Evolutionary conservation across 495 filamentous ascomycete species (phyloP), one percentile per base, ranked within the genome.

Genomic region (Amorphotheca resinae): DNA sequence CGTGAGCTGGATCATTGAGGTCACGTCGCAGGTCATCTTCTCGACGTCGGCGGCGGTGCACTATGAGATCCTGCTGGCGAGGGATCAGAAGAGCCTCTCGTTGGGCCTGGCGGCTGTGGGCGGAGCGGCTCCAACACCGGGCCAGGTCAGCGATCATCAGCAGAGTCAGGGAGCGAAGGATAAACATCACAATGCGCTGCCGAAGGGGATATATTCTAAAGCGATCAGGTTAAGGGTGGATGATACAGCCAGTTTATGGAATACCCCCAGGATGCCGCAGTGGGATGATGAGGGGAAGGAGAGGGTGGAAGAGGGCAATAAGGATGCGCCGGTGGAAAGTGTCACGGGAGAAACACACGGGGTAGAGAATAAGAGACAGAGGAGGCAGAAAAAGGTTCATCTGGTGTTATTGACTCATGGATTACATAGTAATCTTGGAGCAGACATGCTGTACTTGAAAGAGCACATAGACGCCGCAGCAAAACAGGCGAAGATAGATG

Each of bases 381-480:
- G 52, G 45, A 73, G 66, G 54, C 67, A 59, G 50, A 89, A 84
- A 63, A 87, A 78, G 51, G 65, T 96, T 0, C 91, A 98, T 55
- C 66, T 98, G 44, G 91, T 98, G 7, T 70, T 98, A 6, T 57
- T 98, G 41, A 96, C 91, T 0, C 91, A 98, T 67, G 91, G 91
- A 0, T 61, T 98, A 48, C 91, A 96, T 59, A 93, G 88, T 62
- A 98, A 98, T 62, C 70, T 95, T n/a, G 87, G 93, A 1, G 77
- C 86, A 31, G 91, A 98, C 64, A 93, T 98, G 93, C 67, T 98
- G 21, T 98, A 83, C 58, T 60, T 98, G 52, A 98, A 98, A 56
- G 91, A 98, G 59, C 88, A 85, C 52, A 95, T 98, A 41, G 93
- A 98, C 60, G 76, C 79, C 23, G 77, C 84, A 20, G 78, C 77